Conservation (phyloP, 2,329 filamentous ascomycete species). For the Berkeleyomyces basicola region DNA sequence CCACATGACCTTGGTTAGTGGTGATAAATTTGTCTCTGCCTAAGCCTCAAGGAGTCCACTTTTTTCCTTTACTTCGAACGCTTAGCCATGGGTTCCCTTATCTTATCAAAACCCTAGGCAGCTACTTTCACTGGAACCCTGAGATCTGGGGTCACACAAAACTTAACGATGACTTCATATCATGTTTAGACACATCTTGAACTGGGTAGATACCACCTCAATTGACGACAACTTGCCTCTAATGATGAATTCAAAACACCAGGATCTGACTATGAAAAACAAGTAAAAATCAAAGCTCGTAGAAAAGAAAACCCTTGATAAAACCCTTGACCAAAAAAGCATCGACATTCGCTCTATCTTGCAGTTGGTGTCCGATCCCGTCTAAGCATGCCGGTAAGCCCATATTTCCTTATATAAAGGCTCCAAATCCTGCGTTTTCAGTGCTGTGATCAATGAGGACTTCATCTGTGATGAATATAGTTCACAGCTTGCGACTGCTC, state of each 20-base stretch:
- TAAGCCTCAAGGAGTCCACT: background rate
- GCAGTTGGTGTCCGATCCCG: background rate
- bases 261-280: background rate
- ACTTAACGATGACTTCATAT: background rate
- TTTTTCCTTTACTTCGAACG: background rate
- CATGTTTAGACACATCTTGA: background rate
- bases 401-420: slow-evolving; percentile 9
- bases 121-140: background rate
- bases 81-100: slow-evolving; percentile 1
- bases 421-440: slow-evolving; percentile 5
- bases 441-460: slow-evolving; percentile 47
- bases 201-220: background rate
- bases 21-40: slow-evolving; percentile 10
- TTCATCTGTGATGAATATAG: slow-evolving; percentile 72
- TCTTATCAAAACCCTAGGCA: slow-evolving; percentile 5
- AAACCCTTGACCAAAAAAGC: background rate
- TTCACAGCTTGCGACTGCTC: slow-evolving; percentile 48
- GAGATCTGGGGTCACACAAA: background rate
- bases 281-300: background rate
- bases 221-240: background rate
- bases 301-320: background rate
- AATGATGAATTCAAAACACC: background rate
- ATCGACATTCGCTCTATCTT: too few relatives aligned
- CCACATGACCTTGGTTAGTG: background rate
- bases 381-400: slow-evolving; percentile 4